Conservation (phyloP, 768 basidiomycete species). For the Mycena belliarum region DNA sequence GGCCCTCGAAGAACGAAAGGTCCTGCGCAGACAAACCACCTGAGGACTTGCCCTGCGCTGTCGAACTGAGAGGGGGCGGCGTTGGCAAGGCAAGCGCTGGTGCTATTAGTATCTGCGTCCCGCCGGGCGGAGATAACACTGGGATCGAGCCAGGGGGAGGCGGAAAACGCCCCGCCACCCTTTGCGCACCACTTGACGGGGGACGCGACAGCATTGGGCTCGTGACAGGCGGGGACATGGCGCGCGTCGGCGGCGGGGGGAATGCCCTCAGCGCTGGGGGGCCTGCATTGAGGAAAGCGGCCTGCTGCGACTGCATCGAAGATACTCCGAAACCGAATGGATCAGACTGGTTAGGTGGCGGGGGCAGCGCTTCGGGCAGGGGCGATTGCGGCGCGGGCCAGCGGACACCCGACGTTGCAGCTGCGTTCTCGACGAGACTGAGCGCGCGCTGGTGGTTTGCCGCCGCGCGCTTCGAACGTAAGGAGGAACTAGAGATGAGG, state of each 20-base stretch:
- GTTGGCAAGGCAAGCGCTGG: constrained; percentile 9
- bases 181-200: background rate
- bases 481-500: constrained; percentile 8
- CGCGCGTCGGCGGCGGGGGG: constrained; percentile 13
- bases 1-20: constrained; percentile 83
- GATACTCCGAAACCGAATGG: constrained; percentile 28
- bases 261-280: constrained; percentile 30
- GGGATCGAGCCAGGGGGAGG: constrained; percentile 7
- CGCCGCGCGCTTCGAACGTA: constrained; percentile 34
- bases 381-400: constrained; percentile 54
- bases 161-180: background rate
- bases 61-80: constrained; percentile 19
- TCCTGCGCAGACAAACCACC: constrained; percentile 81
- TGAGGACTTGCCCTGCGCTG: constrained; percentile 27
- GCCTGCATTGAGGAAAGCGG: constrained; percentile 19
- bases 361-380: constrained; percentile 40
- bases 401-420: constrained; percentile 42
- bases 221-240: constrained; percentile 9
- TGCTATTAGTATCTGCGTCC: constrained; percentile 1
- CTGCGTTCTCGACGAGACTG: constrained; percentile 58
- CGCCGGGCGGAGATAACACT: background rate
- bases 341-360: constrained; percentile 30
- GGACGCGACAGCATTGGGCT: background rate
- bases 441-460: constrained; percentile 55
- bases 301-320: constrained; percentile 33